These are phyloP conservation scores for Oryza nivara DNA, from an alignment of 176 grass and related monocot genomes.

Conservation along the genomic window DNA sequence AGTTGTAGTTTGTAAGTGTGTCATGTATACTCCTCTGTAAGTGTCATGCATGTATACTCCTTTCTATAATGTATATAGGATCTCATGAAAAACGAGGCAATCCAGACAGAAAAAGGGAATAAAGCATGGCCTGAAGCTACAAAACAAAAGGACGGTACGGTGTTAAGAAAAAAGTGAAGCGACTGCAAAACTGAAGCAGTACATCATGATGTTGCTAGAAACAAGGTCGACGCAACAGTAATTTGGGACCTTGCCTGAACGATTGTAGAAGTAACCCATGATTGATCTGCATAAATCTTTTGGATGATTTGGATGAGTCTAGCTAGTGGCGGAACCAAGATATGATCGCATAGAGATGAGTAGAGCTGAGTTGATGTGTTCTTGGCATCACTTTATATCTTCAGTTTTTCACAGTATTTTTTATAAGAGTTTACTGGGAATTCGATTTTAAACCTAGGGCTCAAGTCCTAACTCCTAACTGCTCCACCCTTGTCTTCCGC, in stretches of 20 bases:
- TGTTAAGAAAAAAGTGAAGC: not conserved
- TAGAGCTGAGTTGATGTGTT: too few relatives aligned
- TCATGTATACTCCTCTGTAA: not conserved
- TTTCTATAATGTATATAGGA: not conserved
- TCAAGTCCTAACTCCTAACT: too few relatives aligned
- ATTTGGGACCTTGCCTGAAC: not conserved
- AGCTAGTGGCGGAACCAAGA: too few relatives aligned
- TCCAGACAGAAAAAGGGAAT: not conserved
- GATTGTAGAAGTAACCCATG: not conserved
- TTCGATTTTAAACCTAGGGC: too few relatives aligned
- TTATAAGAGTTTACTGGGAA: too few relatives aligned
- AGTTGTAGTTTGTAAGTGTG: not conserved
- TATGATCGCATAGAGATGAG: too few relatives aligned
- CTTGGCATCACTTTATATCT: too few relatives aligned
- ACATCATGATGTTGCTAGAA: not conserved
- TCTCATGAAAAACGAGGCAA: not conserved
- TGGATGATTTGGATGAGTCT: too few relatives aligned
- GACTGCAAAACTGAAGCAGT: too few relatives aligned
- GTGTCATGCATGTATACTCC: not conserved
- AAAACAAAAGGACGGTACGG: not conserved
- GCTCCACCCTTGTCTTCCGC: too few relatives aligned
- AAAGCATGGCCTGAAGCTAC: not conserved
- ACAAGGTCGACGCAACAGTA: not conserved
- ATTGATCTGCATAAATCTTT: too few relatives aligned
- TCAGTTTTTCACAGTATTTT: too few relatives aligned